Conservation (phyloP, 176 grass and related monocot genomes). For the Triticum turgidum region DNA sequence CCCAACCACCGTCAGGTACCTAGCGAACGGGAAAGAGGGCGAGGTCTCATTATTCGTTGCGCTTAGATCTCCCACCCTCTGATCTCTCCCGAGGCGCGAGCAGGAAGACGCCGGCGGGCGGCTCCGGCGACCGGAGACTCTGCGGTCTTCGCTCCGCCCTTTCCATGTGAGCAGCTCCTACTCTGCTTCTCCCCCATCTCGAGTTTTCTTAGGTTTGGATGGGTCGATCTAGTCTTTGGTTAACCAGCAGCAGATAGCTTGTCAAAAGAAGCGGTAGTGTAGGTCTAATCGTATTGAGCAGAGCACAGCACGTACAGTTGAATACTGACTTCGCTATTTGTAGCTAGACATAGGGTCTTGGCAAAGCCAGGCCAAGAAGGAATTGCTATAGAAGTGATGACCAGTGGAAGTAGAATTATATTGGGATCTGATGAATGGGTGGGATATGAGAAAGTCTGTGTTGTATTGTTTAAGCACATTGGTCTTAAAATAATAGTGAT, state of each 20-base stretch:
- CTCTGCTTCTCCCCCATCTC: background rate
- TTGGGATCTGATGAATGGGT: background rate
- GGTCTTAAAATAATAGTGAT: background rate
- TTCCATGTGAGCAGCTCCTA: constrained; percentile 18
- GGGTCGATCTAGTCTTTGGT: background rate
- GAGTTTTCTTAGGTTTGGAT: background rate
- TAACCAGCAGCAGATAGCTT: background rate
- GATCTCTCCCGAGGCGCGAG: background rate
- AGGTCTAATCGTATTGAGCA: background rate
- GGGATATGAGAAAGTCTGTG: background rate
- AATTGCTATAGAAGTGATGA: background rate
- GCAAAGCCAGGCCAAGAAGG: background rate
- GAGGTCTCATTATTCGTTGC: background rate
- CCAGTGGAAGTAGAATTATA: background rate
- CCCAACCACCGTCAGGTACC: background rate
- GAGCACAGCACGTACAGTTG: background rate
- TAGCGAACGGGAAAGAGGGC: background rate
- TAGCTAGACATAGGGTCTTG: background rate
- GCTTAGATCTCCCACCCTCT: background rate
- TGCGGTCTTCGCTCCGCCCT: background rate
- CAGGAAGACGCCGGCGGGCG: background rate
- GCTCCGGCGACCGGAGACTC: constrained; percentile 10
- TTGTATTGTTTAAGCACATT: background rate
- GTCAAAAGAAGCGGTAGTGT: background rate
- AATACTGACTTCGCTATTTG: background rate